Evolutionary conservation across 768 basidiomycete species (phyloP).

Genomic region (Pholiota microspora): DNA sequence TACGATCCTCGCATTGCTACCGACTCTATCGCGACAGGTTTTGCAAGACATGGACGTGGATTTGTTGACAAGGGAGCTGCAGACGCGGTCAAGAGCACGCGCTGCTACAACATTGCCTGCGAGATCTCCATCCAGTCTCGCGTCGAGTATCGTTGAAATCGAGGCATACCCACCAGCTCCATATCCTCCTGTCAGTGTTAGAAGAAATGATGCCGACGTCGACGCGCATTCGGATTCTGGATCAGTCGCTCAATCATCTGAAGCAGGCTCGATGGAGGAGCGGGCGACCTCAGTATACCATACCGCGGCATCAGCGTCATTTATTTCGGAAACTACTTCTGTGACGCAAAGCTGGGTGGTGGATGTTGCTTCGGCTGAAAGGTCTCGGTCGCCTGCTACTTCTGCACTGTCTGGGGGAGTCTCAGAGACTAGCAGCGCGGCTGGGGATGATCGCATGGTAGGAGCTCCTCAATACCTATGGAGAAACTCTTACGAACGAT

Average conservation of each 20-base stretch:
- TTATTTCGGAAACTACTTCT: constrained; percentile 20
- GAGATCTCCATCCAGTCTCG: constrained; percentile 21
- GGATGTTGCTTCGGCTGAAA: constrained; percentile 3
- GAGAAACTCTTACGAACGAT: neutral
- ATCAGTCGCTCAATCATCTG: constrained; percentile 6
- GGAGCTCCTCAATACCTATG: constrained; percentile 13
- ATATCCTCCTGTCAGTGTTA: constrained; percentile 4
- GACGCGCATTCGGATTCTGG: constrained; percentile 17
- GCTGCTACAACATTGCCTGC: neutral
- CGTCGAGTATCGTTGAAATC: constrained; percentile 21
- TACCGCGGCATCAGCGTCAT: constrained; percentile 12
- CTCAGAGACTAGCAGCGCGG: constrained; percentile 4
- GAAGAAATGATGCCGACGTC: constrained; percentile 2
- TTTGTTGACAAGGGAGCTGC: constrained; percentile 53
- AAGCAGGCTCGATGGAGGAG: constrained; percentile 5
- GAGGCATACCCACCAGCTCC: constrained; percentile 12
- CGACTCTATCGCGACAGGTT: constrained; percentile 63
- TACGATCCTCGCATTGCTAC: constrained; percentile 68
- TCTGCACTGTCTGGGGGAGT: constrained; percentile 10
- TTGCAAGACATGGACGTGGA: constrained; percentile 79
- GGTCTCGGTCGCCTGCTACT: constrained; percentile 16
- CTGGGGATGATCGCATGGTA: constrained; percentile 13
- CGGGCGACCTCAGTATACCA: neutral
- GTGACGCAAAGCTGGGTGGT: constrained; percentile 37
- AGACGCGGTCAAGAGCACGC: constrained; percentile 31